Evolutionary conservation across 192 early-diverging fungal species (phyloP), one percentile per base, ranked within the genome.

Genomic region (Coemansia umbellata): DNA sequence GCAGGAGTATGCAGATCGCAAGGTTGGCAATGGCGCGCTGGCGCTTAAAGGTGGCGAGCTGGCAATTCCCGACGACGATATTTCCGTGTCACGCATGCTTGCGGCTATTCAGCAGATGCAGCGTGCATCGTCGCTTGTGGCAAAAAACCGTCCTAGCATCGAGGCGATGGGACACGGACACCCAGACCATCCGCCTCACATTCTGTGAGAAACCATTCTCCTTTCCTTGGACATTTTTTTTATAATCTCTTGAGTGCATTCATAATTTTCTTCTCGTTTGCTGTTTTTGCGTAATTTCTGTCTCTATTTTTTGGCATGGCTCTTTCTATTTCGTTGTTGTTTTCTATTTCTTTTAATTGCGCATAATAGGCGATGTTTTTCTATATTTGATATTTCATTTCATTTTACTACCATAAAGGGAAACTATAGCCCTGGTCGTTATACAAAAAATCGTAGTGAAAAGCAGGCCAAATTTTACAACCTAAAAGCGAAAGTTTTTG

Each of bases 31-130:
- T 13, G 66, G 47, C 3, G 59, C 55, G 17, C n/a, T 45, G 5
- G 23, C 43, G 26, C 43, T 45, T 26, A 47, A 55, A 31, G 37
- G 44, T 24, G 47, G 37, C 31, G 62, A 47, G 22, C 50, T 45
- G 31, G 8, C 36, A 31, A 37, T 23, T 14, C 44, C 13, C 23
- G 64, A 55, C 2, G 62, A 50, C 40, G 56, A 55, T 8, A 57
- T 69, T n/a, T 68, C 66, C 4, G 73, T 69, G 10, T 44, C 62
- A 13, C 56, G 47, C 35, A 76, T 69, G 66, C 58, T 76, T 8
- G 52, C 61, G 7, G 73, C 66, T 19, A 76, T 76, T 36, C 66
- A 69, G 66, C 73, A 69, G 62, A 53, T 69, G 11, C 66, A 69
- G 55, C 66, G 63, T 54, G n/a, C 66, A 19, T 69, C 58, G 36